A percentile compares a stretch with the other conserved stretches of the same genome.
phyloP scores from a whole-genome alignment of 202 grass and related monocot genomes.

The Carex arenaria region DNA sequence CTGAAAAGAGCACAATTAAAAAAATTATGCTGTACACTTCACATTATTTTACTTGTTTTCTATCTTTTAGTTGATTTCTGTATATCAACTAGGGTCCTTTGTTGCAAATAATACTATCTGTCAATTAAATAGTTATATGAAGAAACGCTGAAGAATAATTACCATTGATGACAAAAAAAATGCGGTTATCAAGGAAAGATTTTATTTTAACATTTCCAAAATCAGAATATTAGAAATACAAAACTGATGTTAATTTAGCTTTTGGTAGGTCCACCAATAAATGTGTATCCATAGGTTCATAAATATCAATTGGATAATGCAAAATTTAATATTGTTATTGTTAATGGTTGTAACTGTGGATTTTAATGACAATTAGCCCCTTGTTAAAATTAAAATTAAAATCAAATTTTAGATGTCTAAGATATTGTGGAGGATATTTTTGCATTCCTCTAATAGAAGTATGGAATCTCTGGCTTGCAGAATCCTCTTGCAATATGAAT shows the following conservation, averaged over 20 bases:
- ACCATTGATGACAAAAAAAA: background rate
- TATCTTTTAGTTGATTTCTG: background rate
- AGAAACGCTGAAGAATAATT: background rate
- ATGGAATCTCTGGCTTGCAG: background rate
- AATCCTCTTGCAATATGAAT: background rate
- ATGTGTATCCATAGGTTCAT: background rate
- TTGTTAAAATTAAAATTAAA: background rate
- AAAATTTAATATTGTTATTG: background rate
- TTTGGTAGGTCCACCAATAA: background rate
- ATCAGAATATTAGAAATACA: background rate
- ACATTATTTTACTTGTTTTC: background rate
- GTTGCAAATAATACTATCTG: too few relatives aligned
- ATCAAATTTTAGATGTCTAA: background rate
- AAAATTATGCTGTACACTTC: background rate
- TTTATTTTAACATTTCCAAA: background rate
- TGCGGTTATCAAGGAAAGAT: background rate
- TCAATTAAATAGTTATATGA: background rate
- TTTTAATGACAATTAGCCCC: background rate
- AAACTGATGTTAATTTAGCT: background rate
- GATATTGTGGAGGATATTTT: background rate
- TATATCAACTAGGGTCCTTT: background rate
- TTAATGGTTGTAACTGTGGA: background rate
- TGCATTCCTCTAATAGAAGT: background rate
- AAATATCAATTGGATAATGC: background rate
- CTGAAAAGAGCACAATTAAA: background rate